Evolutionary conservation across 2,329 filamentous ascomycete species (phyloP), one percentile per base, ranked within the genome.

Genomic region (Ceratocystis albifundus): DNA sequence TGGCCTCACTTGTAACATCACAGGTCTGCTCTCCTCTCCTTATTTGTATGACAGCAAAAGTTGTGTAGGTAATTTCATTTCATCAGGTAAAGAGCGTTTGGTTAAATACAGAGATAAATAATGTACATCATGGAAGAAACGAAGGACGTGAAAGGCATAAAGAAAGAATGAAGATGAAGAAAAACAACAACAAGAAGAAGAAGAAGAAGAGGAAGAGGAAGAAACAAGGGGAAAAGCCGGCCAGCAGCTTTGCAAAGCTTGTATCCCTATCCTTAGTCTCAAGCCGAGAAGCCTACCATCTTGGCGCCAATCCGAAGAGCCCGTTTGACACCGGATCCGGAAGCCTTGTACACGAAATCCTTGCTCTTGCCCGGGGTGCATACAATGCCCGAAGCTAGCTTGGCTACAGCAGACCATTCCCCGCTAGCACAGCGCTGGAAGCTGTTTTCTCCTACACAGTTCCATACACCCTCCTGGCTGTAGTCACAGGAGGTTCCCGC

Each of bases 371-470:
- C 82, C 0, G 70, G 64, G 1, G 71, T 71, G 72, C 82, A 84
- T 0, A 67, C 70, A 0, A 79, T 80, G 0, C 82, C 82, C 0
- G 72, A 70, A 0, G 82, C 77, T 12, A 84, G 70, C 0, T 69
- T 53, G 68, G 77, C 76, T 1, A 73, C 66, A 0, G 73, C 70
- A 1, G 80, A 80, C 82, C 82, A 84, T 0, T 69, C 46, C 7
- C 82, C 81, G 1, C 77, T 79, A 6, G 77, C 82, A 67, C 82
- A 84, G 61, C 80, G 80, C 72, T 84, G 81, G 77, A 78, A 84
- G 0, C 77, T 76, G 0, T 71, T 74, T 15, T 80, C 80, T 0
- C 72, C 74, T 5, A 83, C 74, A 69, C 82, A 84, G 75, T 83
- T 83, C 79, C 79, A 84, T 10, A 72, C 71, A 1, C 82, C 82